Conservation (phyloP, 331 rosid species). For the Malus hybrid region DNA sequence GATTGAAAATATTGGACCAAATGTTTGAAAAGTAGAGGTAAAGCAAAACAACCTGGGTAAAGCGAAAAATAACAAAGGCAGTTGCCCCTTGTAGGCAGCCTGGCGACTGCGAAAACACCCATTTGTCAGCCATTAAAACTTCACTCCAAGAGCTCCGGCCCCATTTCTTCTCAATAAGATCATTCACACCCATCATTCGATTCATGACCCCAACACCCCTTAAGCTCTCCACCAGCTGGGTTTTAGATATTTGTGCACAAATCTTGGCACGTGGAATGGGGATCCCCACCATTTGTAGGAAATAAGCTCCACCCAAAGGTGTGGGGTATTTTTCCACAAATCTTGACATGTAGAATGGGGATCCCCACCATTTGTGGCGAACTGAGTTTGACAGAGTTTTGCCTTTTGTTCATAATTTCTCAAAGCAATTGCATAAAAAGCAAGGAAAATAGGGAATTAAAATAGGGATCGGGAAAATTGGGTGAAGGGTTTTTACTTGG, state of each 20-base stretch:
- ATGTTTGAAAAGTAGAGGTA: too few species aligned
- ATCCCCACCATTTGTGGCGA: conserved; percentile 41
- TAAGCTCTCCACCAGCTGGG: neutral
- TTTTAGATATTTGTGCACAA: conserved; percentile 10
- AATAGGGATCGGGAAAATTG: too few species aligned
- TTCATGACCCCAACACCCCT: neutral
- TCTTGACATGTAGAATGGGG: conserved; percentile 35
- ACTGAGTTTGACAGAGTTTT: conserved; percentile 30
- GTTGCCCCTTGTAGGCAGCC: too few species aligned
- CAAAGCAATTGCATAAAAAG: too few species aligned
- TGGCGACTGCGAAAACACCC: too few species aligned
- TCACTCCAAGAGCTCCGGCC: conserved; percentile 23
- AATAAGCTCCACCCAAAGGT: neutral
- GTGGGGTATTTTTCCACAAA: conserved; percentile 11
- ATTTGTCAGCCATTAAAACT: conserved; percentile 40
- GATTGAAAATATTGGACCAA: too few species aligned
- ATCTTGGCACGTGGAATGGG: conserved; percentile 33
- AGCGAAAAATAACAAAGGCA: too few species aligned
- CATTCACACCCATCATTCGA: conserved; percentile 17
- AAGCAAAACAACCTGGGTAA: too few species aligned
- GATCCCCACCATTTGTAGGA: conserved; percentile 40
- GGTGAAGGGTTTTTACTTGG: too few species aligned
- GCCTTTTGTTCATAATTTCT: conserved; percentile 24
- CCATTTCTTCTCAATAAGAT: conserved; percentile 9
- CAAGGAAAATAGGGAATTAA: too few species aligned